Conservation (phyloP, 371 early-diverging fungal genomes). For the Mucor irregularis region DNA sequence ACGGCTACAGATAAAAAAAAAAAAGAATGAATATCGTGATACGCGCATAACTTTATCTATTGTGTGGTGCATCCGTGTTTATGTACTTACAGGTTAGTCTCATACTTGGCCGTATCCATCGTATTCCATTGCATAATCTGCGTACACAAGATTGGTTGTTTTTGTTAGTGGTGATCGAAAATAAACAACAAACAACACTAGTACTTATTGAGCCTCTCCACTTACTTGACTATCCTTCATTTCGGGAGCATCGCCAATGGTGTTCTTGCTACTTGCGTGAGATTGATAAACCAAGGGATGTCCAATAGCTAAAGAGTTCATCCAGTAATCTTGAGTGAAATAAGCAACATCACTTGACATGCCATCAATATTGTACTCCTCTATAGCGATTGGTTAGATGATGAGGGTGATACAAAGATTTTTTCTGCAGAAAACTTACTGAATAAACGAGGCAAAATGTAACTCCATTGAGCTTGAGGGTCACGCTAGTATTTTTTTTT, state of each 20-base stretch:
- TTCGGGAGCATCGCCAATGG: background rate
- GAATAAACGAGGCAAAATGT: constrained; percentile 29
- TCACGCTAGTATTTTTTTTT: too few relatives aligned
- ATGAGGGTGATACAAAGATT: background rate
- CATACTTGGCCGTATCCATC: constrained; percentile 27
- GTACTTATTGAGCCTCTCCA: background rate
- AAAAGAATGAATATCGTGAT: background rate
- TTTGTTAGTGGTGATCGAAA: background rate
- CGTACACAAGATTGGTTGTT: background rate
- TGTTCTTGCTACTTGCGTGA: constrained; percentile 6
- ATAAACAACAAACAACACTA: background rate
- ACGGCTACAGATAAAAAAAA: constrained; percentile 6
- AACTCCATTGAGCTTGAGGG: constrained; percentile 31
- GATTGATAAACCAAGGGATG: constrained; percentile 26
- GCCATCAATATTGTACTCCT: constrained; percentile 31
- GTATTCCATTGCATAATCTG: constrained; percentile 28
- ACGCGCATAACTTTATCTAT: background rate
- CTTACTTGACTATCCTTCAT: constrained; percentile 2
- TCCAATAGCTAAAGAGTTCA: constrained; percentile 28
- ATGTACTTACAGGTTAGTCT: constrained; percentile 19
- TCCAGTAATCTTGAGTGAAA: constrained; percentile 31
- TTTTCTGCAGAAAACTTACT: constrained; percentile 11
- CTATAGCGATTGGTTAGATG: background rate
- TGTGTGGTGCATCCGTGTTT: too few relatives aligned
- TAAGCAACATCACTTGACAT: constrained; percentile 21